Evolutionary conservation across 129 eudicot species (phyloP), one percentile per base, ranked within the genome.

Genomic region (Mikania micrantha): DNA sequence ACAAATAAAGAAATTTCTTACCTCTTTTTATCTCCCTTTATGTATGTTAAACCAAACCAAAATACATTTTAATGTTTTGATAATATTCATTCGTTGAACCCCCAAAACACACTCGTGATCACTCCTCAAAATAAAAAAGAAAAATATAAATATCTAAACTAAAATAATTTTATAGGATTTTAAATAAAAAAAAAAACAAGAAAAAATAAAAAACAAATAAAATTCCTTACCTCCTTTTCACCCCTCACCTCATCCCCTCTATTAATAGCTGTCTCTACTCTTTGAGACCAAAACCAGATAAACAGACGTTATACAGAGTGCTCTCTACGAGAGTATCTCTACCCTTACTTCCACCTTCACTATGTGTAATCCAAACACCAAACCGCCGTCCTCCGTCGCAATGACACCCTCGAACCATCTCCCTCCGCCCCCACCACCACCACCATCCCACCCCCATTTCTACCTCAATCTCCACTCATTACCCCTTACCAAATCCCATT

Each of bases 291-390:
- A 57, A 77, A 77, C 77, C 36, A 67, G 54, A 75, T 58, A 47
- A 60, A 54, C 38, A 67, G 54, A 27, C 69, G 38, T 59, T 15
- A 15, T 28, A 15, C 62, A 27, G 76, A 75, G 81, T 72, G 88
- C 85, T 80, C 87, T 87, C 76, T 73, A 83, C 70, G 83, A 79
- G 90, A 87, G 94, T 78, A 83, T 87, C 89, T 83, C 77, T 50
- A 11, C 3, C 54, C 12, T 56, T 56, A 17, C 24, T 42, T 15
- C 27, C 67, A 38, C 32, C 19, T 12, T 53, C 59, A 81, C 32
- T 41, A 87, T 84, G 95, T 84, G 95, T 67, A 87, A 87, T 48
- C 85, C 70, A 5, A 84, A 65, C 58, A 70, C 60, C 21, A 60
- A 48, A 1, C 65, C 77, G 42, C 42, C 79, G 54, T 27, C 67